A percentile compares a stretch with the other conserved stretches of the same genome.
These are phyloP conservation scores for Kazachstania martiniae DNA, from an alignment of 805 yeast species.

Conservation along the genomic window DNA sequence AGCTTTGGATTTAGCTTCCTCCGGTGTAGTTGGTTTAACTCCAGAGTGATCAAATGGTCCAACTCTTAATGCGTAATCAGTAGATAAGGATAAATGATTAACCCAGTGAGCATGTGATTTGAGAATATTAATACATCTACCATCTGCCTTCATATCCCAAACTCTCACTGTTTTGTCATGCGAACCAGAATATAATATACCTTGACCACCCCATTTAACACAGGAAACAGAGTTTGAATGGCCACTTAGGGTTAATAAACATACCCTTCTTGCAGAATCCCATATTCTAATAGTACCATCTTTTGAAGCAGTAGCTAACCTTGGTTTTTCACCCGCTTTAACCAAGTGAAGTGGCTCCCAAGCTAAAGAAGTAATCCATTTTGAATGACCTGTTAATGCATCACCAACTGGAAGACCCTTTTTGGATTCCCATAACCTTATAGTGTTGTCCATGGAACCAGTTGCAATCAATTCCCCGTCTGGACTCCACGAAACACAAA, in stretches of 20 bases:
- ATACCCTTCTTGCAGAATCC: constrained; percentile 66
- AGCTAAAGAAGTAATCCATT: constrained; percentile 79
- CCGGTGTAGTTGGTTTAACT: constrained; percentile 32
- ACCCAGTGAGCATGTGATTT: constrained; percentile 97
- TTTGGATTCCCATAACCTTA: constrained; percentile 76
- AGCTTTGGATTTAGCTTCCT: constrained; percentile 39
- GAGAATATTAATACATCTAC: constrained; percentile 66
- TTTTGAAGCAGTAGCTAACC: constrained; percentile 79
- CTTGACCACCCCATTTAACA: constrained; percentile 94
- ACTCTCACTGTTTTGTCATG: constrained; percentile 90
- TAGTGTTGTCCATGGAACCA: constrained; percentile 87
- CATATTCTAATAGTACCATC: constrained; percentile 85
- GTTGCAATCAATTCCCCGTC: constrained; percentile 87
- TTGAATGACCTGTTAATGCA: constrained; percentile 68
- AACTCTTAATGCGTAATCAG: constrained; percentile 76
- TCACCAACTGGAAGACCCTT: constrained; percentile 67
- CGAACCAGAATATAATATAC: constrained; percentile 75
- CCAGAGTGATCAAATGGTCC: constrained; percentile 82
- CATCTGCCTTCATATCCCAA: constrained; percentile 72
- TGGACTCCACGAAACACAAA: constrained; percentile 87
- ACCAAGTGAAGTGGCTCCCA: constrained; percentile 94
- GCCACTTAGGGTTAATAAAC: constrained; percentile 67
- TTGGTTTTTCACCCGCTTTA: constrained; percentile 50
- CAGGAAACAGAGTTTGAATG: constrained; percentile 86
- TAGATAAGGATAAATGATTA: constrained; percentile 82